These are phyloP conservation scores for Scleromitrula shiraiana DNA, from an alignment of 2,329 filamentous ascomycete genomes.

Conservation along the genomic window DNA sequence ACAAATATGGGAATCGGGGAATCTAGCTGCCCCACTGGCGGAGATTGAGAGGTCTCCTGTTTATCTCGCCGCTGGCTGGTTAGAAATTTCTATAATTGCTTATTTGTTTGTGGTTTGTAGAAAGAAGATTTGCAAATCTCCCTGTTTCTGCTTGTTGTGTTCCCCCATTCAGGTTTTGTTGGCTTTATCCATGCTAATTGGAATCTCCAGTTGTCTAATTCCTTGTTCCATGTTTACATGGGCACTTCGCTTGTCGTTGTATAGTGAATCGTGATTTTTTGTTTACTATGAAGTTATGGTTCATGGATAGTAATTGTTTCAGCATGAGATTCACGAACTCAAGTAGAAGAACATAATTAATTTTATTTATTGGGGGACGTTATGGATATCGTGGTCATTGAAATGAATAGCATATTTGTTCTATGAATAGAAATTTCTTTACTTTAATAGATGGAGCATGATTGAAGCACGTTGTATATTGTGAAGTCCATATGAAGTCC, in stretches of 20 bases:
- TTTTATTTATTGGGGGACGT: too few species aligned
- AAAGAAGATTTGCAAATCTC: not conserved
- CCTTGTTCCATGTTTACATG: not conserved
- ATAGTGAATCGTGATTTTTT: not conserved
- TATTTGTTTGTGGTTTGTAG: not conserved
- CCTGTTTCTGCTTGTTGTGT: not conserved
- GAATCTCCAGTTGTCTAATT: not conserved
- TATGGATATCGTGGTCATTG: too few species aligned
- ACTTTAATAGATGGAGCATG: too few species aligned
- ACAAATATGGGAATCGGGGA: too few species aligned
- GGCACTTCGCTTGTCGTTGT: not conserved
- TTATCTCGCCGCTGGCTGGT: not conserved
- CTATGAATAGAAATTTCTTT: too few species aligned
- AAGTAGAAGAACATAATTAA: too few species aligned
- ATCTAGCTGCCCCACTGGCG: slow-evolving; percentile 1
- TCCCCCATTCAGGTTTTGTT: not conserved
- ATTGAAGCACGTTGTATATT: too few species aligned
- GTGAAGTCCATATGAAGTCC: too few species aligned
- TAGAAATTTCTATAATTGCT: not conserved
- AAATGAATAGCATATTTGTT: too few species aligned
- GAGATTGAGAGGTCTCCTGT: slow-evolving; percentile 2
- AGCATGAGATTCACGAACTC: not conserved
- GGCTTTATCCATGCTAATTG: not conserved
- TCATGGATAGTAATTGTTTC: too few species aligned
- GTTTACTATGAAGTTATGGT: not conserved